phyloP scores from a whole-genome alignment of 441 rosid genomes.

The Jatropha multifida region DNA sequence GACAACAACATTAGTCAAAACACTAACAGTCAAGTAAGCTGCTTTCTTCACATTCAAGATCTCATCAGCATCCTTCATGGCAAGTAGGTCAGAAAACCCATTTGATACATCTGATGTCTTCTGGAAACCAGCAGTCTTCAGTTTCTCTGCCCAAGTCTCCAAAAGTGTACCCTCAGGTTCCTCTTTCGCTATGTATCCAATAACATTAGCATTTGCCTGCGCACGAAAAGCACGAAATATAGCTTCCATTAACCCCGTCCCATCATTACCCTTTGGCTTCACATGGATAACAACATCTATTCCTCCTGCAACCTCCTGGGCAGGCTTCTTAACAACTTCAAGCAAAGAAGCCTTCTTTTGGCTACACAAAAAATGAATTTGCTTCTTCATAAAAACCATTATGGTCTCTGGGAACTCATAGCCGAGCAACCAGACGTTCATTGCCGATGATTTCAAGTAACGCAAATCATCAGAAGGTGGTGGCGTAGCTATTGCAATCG shows the following conservation, averaged over 20 bases:
- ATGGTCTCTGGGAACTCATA: conserved; percentile 93
- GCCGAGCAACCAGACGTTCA: conserved; percentile 84
- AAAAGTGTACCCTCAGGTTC: conserved; percentile 79
- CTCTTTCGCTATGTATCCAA: conserved; percentile 76
- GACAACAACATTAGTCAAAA: conserved; percentile 73
- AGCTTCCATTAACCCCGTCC: conserved; percentile 55
- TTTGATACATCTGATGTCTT: conserved; percentile 51
- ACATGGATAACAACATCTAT: conserved; percentile 69
- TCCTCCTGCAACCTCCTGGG: conserved; percentile 48
- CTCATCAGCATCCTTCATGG: conserved; percentile 68
- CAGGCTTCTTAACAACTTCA: conserved; percentile 57
- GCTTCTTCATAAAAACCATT: conserved; percentile 75
- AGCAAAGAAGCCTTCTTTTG: conserved; percentile 73
- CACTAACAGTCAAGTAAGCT: conserved; percentile 60
- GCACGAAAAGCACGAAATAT: conserved; percentile 55
- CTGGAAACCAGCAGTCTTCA: conserved; percentile 52
- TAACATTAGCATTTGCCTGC: conserved; percentile 40
- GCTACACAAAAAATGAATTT: conserved; percentile 76
- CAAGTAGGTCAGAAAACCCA: conserved; percentile 81
- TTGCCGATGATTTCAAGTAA: conserved; percentile 80
- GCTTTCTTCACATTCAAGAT: conserved; percentile 68
- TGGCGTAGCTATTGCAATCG: conserved; percentile 74
- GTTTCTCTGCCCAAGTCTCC: conserved; percentile 68
- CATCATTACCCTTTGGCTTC: conserved; percentile 67
- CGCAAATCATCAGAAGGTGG: conserved; percentile 77